Percentiles rank a stretch among this genome's conserved stretches.
Evolutionary conservation across 805 yeast species (phyloP).

Genomic region (Nakazawaea ambrosiae): DNA sequence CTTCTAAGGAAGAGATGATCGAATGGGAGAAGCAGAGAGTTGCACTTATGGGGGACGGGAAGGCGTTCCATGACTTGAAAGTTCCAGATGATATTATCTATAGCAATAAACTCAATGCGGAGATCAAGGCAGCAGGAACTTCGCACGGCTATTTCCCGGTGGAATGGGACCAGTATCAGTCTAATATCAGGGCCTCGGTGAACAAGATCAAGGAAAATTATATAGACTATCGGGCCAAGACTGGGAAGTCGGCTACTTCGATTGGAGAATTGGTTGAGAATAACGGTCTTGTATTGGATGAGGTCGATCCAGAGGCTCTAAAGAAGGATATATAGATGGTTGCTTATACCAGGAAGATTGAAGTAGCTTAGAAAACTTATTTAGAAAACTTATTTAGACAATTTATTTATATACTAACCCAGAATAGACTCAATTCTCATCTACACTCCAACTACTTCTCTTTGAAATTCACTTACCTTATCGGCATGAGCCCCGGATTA

Average conservation of each 20-base stretch:
- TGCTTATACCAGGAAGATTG: neutral
- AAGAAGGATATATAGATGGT: constrained; percentile 4
- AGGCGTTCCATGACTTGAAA: constrained; percentile 43
- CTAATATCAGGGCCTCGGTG: constrained; percentile 33
- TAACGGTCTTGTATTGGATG: constrained; percentile 27
- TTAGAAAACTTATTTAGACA: too few relatives aligned
- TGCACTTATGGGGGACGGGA: constrained; percentile 37
- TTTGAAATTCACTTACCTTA: too few relatives aligned
- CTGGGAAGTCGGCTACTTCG: constrained; percentile 30
- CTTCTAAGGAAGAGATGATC: constrained; percentile 39
- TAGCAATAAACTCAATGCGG: constrained; percentile 35
- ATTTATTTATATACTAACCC: too few relatives aligned
- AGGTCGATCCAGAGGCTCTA: constrained; percentile 12
- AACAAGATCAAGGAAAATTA: constrained; percentile 38
- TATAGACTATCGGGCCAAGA: constrained; percentile 29
- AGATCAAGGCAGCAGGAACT: constrained; percentile 28
- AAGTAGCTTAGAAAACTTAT: too few relatives aligned
- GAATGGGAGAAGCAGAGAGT: constrained; percentile 32
- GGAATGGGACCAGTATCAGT: constrained; percentile 43
- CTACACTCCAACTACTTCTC: too few relatives aligned
- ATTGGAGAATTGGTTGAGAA: constrained; percentile 32
- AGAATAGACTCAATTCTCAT: too few relatives aligned
- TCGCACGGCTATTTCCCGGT: constrained; percentile 42
- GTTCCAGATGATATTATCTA: constrained; percentile 57
- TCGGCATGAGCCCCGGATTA: too few relatives aligned